Evolutionary conservation across 2,329 filamentous ascomycete species (phyloP).

Genomic region (Fusarium nurragi): DNA sequence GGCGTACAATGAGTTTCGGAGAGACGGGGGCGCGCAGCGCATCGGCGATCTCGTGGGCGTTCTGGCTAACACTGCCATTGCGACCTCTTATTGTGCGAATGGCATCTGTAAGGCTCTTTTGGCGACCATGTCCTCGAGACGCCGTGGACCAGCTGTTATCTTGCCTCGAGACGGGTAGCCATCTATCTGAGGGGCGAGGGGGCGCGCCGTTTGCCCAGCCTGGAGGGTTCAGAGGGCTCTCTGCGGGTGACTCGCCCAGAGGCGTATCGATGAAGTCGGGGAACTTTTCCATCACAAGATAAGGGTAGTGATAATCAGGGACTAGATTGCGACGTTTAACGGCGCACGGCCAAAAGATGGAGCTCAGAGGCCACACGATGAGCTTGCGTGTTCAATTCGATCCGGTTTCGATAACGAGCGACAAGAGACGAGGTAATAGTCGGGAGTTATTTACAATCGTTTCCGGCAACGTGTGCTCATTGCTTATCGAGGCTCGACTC

Average conservation of each 20-base stretch:
- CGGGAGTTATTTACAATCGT: constrained; percentile 5
- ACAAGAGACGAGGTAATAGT: constrained; percentile 7
- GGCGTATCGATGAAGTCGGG: constrained; percentile 62
- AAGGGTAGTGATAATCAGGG: constrained; percentile 1
- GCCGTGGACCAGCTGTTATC: constrained; percentile 43
- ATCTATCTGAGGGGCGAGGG: constrained; percentile 44
- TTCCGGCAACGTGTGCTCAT: constrained; percentile 23
- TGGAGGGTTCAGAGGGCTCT: constrained; percentile 43
- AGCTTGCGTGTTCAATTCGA: constrained; percentile 2
- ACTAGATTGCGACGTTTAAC: constrained; percentile 5
- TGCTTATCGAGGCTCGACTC: constrained; percentile 31
- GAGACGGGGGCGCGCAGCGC: constrained; percentile 91
- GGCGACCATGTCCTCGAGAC: constrained; percentile 69
- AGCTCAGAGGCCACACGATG: background rate
- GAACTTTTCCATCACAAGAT: constrained; percentile 62
- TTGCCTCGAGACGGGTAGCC: constrained; percentile 42
- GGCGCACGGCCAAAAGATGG: constrained; percentile 12
- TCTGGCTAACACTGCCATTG: constrained; percentile 87
- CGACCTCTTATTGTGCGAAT: constrained; percentile 82
- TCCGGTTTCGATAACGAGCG: constrained; percentile 29
- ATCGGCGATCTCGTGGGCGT: constrained; percentile 92
- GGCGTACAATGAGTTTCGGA: constrained; percentile 80
- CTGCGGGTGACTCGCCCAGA: constrained; percentile 43
- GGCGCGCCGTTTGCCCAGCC: constrained; percentile 45
- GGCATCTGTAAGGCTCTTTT: constrained; percentile 92